Base-by-base conservation (phyloP, 805 yeast species). In the Yarrowia porcina region DNA sequence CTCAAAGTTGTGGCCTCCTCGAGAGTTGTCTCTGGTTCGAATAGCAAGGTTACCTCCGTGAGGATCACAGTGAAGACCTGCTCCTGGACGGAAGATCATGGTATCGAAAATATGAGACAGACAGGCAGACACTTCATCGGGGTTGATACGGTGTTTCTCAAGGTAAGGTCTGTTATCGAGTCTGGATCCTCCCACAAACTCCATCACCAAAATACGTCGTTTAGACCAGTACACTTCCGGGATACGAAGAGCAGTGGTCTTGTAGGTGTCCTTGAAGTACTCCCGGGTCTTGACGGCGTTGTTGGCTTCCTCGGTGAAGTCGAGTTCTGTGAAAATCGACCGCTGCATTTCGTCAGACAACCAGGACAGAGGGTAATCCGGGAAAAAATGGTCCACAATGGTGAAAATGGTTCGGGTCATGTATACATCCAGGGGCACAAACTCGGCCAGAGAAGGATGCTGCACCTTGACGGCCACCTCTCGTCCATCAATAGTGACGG, bases 31-130 rank as follows among this genome's bases (percentile, higher is more conserved):
- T 18, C 69, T 65, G 8, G 73, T 69, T 18, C 91, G 78, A 21
- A 94, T 90, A 0, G 98, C 97, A 64, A 94, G 77, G 70, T 94
- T 94, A 0, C 99, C 99, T 11, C 96, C 97, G 73, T 94, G 99
- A 1, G 99, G 99, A 73, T 94, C 99, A 76, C 99, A 94, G 73
- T 94, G 99, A 44, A 94, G 82, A 0, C 93, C 90, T 21, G 90
- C 96, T 27, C 85, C 86, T 0, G 97, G 96, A 1, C 96, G 87
- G 77, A 94, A 94, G 41, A 94, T 90, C 99, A 94, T 94, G 70
- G 85, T 86, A 76, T 93, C 90, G 78, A 94, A 94, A 28, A 90
- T 86, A 69, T 93, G 97, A 0, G 97, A 85, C 38, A 94, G 78
- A 72, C 97, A 93, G 7, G 86, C 76, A 2, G 96, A 86, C 9